Base-by-base conservation (phyloP, 148 eudicot species). In the Rhododendron simsii region DNA sequence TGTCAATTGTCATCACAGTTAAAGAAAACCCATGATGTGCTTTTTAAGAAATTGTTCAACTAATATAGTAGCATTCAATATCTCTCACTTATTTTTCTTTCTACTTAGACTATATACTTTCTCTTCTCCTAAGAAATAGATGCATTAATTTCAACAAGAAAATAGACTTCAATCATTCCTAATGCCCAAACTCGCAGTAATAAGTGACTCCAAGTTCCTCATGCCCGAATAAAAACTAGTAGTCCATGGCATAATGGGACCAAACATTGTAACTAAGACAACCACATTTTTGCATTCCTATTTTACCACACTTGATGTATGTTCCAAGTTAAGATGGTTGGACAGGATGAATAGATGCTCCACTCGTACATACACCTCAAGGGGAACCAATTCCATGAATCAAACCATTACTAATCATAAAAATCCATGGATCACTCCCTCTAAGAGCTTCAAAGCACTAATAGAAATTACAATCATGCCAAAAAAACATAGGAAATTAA, bases 1-100 rank as follows among this genome's bases (percentile, higher is more conserved):
- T 48, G 63, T 47, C 71, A n/a, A 65, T 28, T 84, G 85, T 71
- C 85, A 57, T 53, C 74, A 48, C 28, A 51, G 47, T 21, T 37
- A 20, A 33, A 33, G 39, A 18, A 65, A 83, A 83, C n/a, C 30
- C 12, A 65, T 23, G 16, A 16, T 83, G 67, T 30, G 50, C 20
- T 18, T 48, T 18, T 21, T 2, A 50, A 55, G 48, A 20, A 50
- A 73, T 48, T 73, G 50, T 73, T 35, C 65, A 74, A 35, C 26
- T 73, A 48, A 84, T 50, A 28, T 8, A 45, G 41, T 41, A 84
- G 80, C 48, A 51, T 69, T 76, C 57, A 81, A 26, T 65, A 44
- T 69, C 63, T 37, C 59, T 8, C 78, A 69, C 55, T 48, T 12
- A 26, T 8, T 45, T 63, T 65, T 65, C 71, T 20, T 53, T 55